phyloP scores from a whole-genome alignment of 1,284 basidiomycete species.

The Melampsora americana region DNA sequence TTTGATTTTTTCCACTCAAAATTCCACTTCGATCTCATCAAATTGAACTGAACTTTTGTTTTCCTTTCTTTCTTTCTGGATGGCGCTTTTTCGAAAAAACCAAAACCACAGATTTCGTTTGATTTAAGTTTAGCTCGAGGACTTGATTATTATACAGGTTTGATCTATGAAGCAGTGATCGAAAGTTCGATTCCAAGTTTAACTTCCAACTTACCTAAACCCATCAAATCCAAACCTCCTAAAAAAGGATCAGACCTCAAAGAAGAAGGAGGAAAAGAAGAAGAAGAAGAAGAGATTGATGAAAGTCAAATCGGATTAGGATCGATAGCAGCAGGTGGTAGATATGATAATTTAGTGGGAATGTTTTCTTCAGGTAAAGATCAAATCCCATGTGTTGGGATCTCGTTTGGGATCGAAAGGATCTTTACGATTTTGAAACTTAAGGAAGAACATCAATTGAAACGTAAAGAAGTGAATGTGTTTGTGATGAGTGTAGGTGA shows the following conservation, averaged over 20 bases:
- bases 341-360: constrained; percentile 95
- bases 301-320: constrained; percentile 92
- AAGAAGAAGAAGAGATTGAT: constrained; percentile 82
- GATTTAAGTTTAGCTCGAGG: constrained; percentile 94
- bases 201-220: constrained; percentile 61
- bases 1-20: no score
- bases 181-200: constrained; percentile 79
- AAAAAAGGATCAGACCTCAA: constrained; percentile 54
- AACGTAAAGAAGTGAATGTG: constrained; percentile 88
- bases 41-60: no score
- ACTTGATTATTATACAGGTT: constrained; percentile 96
- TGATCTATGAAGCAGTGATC: constrained; percentile 96
- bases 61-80: neutral
- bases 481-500: constrained; percentile 92
- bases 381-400: constrained; percentile 87
- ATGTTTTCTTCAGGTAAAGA: constrained; percentile 72
- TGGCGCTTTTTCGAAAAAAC: no score
- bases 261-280: constrained; percentile 59
- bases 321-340: constrained; percentile 92
- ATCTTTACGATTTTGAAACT: constrained; percentile 85
- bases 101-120: constrained; percentile 92
- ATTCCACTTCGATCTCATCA: no score
- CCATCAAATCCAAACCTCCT: constrained; percentile 59
- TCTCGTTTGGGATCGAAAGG: constrained; percentile 91
- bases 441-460: constrained; percentile 68